These are phyloP conservation scores for Aureobasidium namibiae DNA, from an alignment of 2,329 filamentous ascomycete species.

Conservation along the genomic window DNA sequence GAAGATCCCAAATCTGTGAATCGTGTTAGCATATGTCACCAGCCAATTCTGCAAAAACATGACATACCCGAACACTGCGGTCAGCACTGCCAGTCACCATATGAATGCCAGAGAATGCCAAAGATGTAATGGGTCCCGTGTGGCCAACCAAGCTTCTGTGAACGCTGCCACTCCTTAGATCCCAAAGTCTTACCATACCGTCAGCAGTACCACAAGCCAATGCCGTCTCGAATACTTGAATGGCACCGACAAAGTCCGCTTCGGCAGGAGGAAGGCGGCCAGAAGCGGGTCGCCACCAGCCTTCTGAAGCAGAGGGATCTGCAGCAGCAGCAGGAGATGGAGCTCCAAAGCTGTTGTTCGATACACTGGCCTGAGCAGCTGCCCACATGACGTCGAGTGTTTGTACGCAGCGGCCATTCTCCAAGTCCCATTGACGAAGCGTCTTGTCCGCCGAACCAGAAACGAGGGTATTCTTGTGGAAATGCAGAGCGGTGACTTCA, in stretches of 20 bases:
- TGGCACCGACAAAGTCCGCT: slow-evolving; percentile 86
- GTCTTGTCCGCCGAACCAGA: slow-evolving; percentile 98
- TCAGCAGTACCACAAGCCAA: slow-evolving; percentile 94
- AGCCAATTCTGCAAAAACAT: neutral
- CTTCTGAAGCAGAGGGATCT: slow-evolving; percentile 17
- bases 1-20: slow-evolving; percentile 89
- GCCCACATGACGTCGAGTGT: slow-evolving; percentile 98
- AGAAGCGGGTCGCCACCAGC: slow-evolving; percentile 65
- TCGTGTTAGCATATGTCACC: neutral
- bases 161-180: slow-evolving; percentile 93
- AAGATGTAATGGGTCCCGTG: slow-evolving; percentile 83
- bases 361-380: slow-evolving; percentile 73
- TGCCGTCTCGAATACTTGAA: slow-evolving; percentile 94
- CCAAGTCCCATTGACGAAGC: slow-evolving; percentile 91
- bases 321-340: neutral
- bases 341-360: slow-evolving; percentile 36
- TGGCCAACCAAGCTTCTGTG: slow-evolving; percentile 92
- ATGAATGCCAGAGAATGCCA: slow-evolving; percentile 95
- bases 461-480: slow-evolving; percentile 79
- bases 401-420: slow-evolving; percentile 94
- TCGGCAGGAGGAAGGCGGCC: slow-evolving; percentile 49
- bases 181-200: slow-evolving; percentile 94
- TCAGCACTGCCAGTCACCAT: slow-evolving; percentile 89
- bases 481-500: slow-evolving; percentile 89
- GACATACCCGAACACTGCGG: slow-evolving; percentile 82